phyloP scores from a whole-genome alignment of 345 rosid species.

The Euphorbia lathyris region DNA sequence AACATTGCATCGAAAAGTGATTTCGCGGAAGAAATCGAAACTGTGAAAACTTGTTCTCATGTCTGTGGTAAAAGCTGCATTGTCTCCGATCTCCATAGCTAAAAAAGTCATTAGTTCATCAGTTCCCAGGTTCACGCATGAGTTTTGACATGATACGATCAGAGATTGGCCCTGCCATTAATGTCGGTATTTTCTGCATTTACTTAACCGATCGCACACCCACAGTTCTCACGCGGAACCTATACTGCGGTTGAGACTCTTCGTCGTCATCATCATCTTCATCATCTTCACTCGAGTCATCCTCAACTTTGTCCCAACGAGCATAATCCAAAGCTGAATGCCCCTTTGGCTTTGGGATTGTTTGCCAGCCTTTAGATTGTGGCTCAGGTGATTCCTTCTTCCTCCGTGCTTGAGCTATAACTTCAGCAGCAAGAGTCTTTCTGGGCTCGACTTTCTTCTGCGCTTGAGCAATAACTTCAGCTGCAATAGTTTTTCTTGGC shows the following conservation, averaged over 20 bases:
- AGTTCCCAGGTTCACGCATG: not conserved
- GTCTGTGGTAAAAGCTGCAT: not conserved
- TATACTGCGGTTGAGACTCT: slow-evolving; percentile 62
- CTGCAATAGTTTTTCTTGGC: slow-evolving; percentile 24
- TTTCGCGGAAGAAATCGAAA: not conserved
- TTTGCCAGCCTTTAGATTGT: slow-evolving; percentile 69
- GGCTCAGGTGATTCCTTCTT: slow-evolving; percentile 36
- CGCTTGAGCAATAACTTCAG: slow-evolving; percentile 35
- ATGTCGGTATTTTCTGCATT: not conserved
- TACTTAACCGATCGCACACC: slow-evolving; percentile 76
- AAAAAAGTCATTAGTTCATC: not conserved
- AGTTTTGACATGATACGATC: not conserved
- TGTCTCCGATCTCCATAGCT: not conserved
- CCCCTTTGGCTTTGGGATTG: slow-evolving; percentile 97
- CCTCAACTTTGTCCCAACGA: slow-evolving; percentile 79
- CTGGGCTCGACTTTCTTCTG: slow-evolving; percentile 30
- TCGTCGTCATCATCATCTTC: slow-evolving; percentile 57
- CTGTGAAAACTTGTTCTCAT: not conserved
- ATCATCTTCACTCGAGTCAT: slow-evolving; percentile 79
- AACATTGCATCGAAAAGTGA: not conserved
- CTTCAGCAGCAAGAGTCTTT: slow-evolving; percentile 20
- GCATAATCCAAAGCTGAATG: slow-evolving; percentile 85
- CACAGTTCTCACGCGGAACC: slow-evolving; percentile 78
- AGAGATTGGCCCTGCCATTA: slow-evolving; percentile 1
- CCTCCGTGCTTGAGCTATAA: slow-evolving; percentile 26